A percentile compares a stretch with the other conserved stretches of the same genome.
phyloP scores from a whole-genome alignment of 108 stramenopile genomes.

The Seminavis robusta region DNA sequence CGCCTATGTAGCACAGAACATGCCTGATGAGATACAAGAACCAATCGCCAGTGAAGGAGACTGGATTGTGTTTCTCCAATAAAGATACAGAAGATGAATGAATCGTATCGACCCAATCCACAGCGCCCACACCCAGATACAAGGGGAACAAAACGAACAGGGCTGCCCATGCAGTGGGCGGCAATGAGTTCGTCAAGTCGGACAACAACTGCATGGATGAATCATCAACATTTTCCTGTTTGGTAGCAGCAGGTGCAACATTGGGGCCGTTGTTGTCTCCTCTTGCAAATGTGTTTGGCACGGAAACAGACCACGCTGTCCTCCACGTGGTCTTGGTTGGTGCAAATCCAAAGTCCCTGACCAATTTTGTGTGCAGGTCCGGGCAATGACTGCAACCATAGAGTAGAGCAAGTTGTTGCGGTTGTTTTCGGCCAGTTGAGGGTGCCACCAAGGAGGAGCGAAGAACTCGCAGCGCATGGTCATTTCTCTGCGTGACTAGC shows the following conservation, averaged over 20 bases:
- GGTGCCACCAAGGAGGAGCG: no score
- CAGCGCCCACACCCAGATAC: slow-evolving; percentile 66
- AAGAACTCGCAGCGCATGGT: slow-evolving; percentile 57
- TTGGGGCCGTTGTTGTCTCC: background rate
- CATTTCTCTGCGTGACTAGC: slow-evolving; percentile 57
- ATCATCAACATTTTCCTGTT: background rate
- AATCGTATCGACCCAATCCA: slow-evolving; percentile 78
- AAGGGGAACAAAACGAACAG: slow-evolving; percentile 41
- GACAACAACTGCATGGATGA: no score
- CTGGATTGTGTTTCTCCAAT: background rate
- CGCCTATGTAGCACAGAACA: slow-evolving; percentile 62
- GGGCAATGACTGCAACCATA: slow-evolving; percentile 77
- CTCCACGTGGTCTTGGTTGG: slow-evolving; percentile 60
- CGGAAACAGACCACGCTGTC: slow-evolving; percentile 55
- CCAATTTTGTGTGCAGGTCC: slow-evolving; percentile 54
- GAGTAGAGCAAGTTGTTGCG: slow-evolving; percentile 36
- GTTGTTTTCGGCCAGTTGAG: no score
- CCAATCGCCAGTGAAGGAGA: slow-evolving; percentile 10
- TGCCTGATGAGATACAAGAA: slow-evolving; percentile 61
- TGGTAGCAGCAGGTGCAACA: background rate
- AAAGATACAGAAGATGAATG: slow-evolving; percentile 25
- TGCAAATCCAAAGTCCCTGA: slow-evolving; percentile 34
- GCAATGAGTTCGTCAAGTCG: background rate
- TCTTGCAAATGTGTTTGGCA: slow-evolving; percentile 6
- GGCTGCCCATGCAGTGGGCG: background rate